These are phyloP conservation scores for Apophysomyces elegans DNA, from an alignment of 371 early-diverging fungal species.

Conservation along the genomic window DNA sequence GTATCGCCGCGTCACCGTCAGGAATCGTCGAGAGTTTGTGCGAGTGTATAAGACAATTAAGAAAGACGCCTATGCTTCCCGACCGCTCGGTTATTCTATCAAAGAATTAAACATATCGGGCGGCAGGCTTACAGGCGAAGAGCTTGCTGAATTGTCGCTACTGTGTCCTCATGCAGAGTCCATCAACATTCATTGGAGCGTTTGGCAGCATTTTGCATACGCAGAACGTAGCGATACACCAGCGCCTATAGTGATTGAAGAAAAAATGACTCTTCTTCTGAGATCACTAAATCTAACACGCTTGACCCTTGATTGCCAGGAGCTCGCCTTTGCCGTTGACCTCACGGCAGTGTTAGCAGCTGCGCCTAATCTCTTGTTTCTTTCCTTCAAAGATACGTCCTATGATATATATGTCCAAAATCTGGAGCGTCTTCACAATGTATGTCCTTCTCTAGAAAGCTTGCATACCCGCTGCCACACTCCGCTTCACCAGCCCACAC, in stretches of 20 bases:
- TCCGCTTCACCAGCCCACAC: constrained; percentile 8
- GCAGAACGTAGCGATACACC: background rate
- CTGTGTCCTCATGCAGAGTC: constrained; percentile 2
- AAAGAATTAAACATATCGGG: constrained; percentile 5
- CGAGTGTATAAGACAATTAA: background rate
- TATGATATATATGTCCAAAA: constrained; percentile 10
- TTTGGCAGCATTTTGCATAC: constrained; percentile 7
- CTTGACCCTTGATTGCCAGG: constrained; percentile 6
- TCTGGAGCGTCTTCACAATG: constrained; percentile 5
- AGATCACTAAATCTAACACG: constrained; percentile 1
- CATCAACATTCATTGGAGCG: constrained; percentile 11
- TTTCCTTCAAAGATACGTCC: constrained; percentile 9
- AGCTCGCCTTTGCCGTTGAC: constrained; percentile 31
- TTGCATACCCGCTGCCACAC: constrained; percentile 5
- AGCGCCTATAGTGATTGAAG: constrained; percentile 1
- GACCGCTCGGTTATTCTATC: background rate
- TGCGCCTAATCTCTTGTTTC: constrained; percentile 6
- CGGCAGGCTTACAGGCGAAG: constrained; percentile 1
- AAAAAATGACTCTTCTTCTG: background rate
- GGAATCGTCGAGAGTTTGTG: constrained; percentile 1
- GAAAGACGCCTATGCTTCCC: constrained; percentile 1
- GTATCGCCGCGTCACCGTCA: constrained; percentile 3
- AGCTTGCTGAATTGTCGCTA: background rate
- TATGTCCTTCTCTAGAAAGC: constrained; percentile 6
- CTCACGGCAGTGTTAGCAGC: constrained; percentile 32